Evolutionary conservation across 768 basidiomycete species (phyloP).

Genomic region (Hericium coralloides): DNA sequence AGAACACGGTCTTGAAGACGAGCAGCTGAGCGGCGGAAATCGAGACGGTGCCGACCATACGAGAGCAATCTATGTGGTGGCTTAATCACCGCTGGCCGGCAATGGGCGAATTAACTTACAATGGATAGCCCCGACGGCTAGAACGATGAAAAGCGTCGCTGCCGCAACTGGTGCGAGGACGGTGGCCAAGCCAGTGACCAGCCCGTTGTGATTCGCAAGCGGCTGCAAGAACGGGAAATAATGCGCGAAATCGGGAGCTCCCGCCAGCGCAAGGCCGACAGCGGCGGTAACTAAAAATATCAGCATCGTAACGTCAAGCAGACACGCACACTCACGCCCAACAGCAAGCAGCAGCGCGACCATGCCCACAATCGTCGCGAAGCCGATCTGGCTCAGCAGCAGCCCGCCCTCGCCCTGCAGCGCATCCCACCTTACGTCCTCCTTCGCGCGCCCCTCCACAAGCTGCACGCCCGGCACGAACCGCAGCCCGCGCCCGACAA

Average conservation of each 20-base stretch:
- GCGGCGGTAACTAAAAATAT: conserved; percentile 53
- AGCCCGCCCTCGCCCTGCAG: conserved; percentile 46
- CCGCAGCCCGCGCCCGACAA: conserved; percentile 62
- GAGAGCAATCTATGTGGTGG: conserved; percentile 8
- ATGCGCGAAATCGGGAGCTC: conserved; percentile 67
- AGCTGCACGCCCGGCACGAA: conserved; percentile 54
- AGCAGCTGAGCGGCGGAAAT: conserved; percentile 52
- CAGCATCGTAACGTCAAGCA: neutral
- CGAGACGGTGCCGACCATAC: conserved; percentile 44
- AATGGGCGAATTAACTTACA: conserved; percentile 34
- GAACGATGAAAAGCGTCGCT: conserved; percentile 46
- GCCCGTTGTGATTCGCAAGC: conserved; percentile 36
- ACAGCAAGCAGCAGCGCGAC: conserved; percentile 44
- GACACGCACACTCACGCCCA: conserved; percentile 42
- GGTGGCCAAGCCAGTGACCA: conserved; percentile 58
- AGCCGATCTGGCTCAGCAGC: conserved; percentile 34
- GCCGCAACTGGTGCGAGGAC: conserved; percentile 60
- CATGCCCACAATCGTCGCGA: conserved; percentile 50
- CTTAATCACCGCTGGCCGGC: too few relatives aligned
- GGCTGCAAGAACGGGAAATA: conserved; percentile 57
- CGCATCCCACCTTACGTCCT: conserved; percentile 76
- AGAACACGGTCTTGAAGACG: conserved; percentile 57
- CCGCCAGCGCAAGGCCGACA: conserved; percentile 54
- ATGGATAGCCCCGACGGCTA: conserved; percentile 43
- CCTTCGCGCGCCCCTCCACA: conserved; percentile 75